Base-by-base conservation (phyloP, 371 early-diverging fungal genomes). In the Mucor velutinosus region DNA sequence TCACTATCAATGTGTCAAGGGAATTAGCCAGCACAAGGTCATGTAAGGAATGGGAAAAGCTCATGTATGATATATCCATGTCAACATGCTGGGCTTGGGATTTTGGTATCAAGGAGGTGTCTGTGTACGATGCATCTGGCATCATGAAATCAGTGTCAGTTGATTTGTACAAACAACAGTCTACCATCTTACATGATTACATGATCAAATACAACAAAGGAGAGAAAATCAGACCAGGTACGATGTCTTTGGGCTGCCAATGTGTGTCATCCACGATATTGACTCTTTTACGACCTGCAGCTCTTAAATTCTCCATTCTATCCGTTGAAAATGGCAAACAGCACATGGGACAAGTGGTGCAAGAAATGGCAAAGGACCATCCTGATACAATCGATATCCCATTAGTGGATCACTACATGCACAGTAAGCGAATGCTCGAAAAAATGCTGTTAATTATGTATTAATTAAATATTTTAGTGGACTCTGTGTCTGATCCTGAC, bases 401-500 rank as follows among this genome's bases (percentile, higher is more conserved):
- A 12, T 30, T 77, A 17, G 70, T 82, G 2, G 73, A 80, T 53
- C 47, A 68, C 21, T 75, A 74, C 59, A 69, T 83, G 56, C 74
- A 75, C 61, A 70, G 83, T 81, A 77, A 69, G 58, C 4, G 19
- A 29, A 53, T 30, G 49, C n/a, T 14, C 10, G 19, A 8, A 39
- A 39, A 33, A 56, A 39, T 65, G 23, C 39, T 37, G 55, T 56
- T 37, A 55, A 14, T 39, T 32, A 41, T 43, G 10, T 30, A 19
- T 33, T 49, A 35, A 35, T 58, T 51, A 51, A 51, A 23, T 51
- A 21, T 51, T 51, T 59, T 59, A 60, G 64, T 47, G 27, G 29
- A 77, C 45, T 64, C 67, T 19, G 58, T 83, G 25, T 76, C 89
- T 0, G 88, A 89, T 53, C 88, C 89, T 45, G 87, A 89, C 63